Evolutionary conservation across 2,329 filamentous ascomycete genomes (phyloP).

Genomic region (Venturia oleaginea): DNA sequence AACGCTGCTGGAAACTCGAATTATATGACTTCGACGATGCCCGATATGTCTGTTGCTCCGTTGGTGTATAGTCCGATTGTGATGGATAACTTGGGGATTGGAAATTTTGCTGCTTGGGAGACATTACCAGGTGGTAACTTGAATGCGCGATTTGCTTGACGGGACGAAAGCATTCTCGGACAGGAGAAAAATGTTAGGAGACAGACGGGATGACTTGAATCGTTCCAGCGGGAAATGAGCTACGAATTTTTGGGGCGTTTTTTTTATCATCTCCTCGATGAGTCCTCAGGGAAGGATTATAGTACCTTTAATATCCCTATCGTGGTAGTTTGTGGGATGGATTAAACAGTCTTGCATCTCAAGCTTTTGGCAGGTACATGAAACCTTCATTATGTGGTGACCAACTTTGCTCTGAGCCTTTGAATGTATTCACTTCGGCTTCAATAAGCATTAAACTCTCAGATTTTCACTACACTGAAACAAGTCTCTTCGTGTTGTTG

Average conservation of each 20-base stretch:
- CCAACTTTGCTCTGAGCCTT: too few species aligned
- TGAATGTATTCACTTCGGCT: too few species aligned
- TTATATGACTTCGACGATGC: not conserved
- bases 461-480: too few species aligned
- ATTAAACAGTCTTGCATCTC: too few species aligned
- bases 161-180: not conserved
- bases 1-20: not conserved
- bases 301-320: not conserved
- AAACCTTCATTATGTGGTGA: too few species aligned
- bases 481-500: not conserved
- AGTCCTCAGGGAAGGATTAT: not conserved
- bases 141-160: constrained; percentile 16
- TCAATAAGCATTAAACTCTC: too few species aligned
- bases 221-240: not conserved
- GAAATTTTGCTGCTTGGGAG: constrained; percentile 15
- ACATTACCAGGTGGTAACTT: constrained; percentile 17
- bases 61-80: not conserved
- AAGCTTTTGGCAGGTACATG: too few species aligned
- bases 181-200: not conserved
- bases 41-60: constrained; percentile 6
- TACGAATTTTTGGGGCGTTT: not conserved
- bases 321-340: too few species aligned
- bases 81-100: constrained; percentile 14
- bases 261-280: not conserved
- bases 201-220: not conserved